A percentile compares a stretch with the other conserved stretches of the same genome.
Conservation (phyloP, 2,329 filamentous ascomycete species). For the Trichoderma harzianum region DNA sequence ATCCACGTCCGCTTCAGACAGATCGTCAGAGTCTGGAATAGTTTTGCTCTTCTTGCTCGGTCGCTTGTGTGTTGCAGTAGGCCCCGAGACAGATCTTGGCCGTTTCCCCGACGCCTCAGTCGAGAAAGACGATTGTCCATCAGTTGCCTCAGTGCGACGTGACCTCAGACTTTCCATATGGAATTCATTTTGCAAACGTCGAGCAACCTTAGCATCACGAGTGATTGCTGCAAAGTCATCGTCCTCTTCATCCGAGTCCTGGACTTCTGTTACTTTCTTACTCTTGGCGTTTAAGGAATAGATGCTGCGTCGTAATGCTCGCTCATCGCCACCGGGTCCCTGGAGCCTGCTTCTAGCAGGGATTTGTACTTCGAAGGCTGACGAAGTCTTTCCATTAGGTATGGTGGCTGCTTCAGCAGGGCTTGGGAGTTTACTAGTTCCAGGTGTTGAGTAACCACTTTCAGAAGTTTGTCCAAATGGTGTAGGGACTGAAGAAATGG, state of each 20-base stretch:
- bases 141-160: not conserved
- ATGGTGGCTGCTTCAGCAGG: slow-evolving; percentile 26
- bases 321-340: slow-evolving; percentile 27
- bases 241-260: slow-evolving; percentile 38
- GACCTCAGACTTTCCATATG: not conserved
- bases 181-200: slow-evolving; percentile 34
- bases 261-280: slow-evolving; percentile 36
- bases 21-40: slow-evolving; percentile 31
- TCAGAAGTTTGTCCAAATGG: slow-evolving; percentile 31
- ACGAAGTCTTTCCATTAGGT: not conserved
- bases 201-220: slow-evolving; percentile 32
- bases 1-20: slow-evolving; percentile 25
- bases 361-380: slow-evolving; percentile 31
- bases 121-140: slow-evolving; percentile 7
- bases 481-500: slow-evolving; percentile 33
- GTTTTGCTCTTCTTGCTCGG: slow-evolving; percentile 31
- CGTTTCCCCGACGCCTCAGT: slow-evolving; percentile 25
- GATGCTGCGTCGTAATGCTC: slow-evolving; percentile 40
- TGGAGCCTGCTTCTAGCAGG: slow-evolving; percentile 23
- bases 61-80: slow-evolving; percentile 21
- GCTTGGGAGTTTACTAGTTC: slow-evolving; percentile 37
- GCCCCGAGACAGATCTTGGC: slow-evolving; percentile 24
- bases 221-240: slow-evolving; percentile 26
- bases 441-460: slow-evolving; percentile 35
- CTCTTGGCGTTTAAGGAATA: slow-evolving; percentile 47